Conservation (phyloP, 1,284 basidiomycete genomes). For the Peniophora sp. region DNA sequence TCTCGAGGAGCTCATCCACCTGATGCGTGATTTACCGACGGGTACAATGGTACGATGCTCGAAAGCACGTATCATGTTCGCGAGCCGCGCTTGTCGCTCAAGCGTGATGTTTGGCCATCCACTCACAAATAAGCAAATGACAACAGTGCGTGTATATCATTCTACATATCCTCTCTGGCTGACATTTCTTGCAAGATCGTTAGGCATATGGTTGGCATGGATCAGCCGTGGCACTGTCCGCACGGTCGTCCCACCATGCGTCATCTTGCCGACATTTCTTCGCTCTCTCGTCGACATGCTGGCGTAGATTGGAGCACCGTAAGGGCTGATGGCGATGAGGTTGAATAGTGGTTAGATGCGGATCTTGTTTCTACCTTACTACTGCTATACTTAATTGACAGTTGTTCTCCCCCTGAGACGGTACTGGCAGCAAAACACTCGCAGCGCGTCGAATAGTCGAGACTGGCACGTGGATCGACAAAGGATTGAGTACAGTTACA, state of each 20-base stretch:
- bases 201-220: constrained; percentile 90
- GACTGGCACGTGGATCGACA: too few species aligned
- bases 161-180: constrained; percentile 2
- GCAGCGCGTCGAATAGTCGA: too few species aligned
- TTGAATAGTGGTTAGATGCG: too few species aligned
- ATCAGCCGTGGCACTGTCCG: constrained; percentile 98
- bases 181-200: constrained; percentile 55
- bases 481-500: too few species aligned
- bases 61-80: constrained; percentile 95
- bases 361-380: too few species aligned
- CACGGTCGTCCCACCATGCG: constrained; percentile 97
- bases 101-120: constrained; percentile 96
- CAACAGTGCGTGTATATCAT: constrained; percentile 34
- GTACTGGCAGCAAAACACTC: too few species aligned
- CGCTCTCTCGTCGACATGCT: neutral
- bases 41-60: constrained; percentile 84
- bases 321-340: too few species aligned
- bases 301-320: too few species aligned
- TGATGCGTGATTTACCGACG: constrained; percentile 70
- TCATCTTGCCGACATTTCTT: constrained; percentile 53
- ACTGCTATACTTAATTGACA: too few species aligned
- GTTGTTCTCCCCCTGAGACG: too few species aligned
- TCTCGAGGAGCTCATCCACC: constrained; percentile 88
- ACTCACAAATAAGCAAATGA: constrained; percentile 75
- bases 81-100: constrained; percentile 90